A percentile compares a stretch with the other conserved stretches of the same genome.
Conservation (phyloP, 2,329 filamentous ascomycete species). For the Aspergillus caelatus region DNA sequence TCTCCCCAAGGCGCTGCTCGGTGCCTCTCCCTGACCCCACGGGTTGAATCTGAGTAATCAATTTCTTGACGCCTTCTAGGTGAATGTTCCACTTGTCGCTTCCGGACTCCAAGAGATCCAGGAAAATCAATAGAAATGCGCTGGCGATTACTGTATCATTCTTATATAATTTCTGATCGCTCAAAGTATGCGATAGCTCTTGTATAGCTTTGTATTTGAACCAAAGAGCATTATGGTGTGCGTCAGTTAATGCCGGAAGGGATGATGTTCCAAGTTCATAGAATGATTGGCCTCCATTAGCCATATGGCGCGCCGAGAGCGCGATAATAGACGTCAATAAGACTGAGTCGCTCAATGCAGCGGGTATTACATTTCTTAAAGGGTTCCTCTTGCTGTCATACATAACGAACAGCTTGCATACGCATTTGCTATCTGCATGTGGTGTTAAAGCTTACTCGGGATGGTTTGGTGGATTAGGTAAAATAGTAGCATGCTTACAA, state of each 20-base stretch:
- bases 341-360: slow-evolving; percentile 27
- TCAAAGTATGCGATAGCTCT: slow-evolving; percentile 15
- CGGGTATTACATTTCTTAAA: slow-evolving; percentile 33
- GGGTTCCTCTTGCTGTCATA: slow-evolving; percentile 39
- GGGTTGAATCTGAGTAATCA: neutral
- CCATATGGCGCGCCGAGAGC: slow-evolving; percentile 35
- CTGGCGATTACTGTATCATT: slow-evolving; percentile 18
- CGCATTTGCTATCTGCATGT: slow-evolving; percentile 30
- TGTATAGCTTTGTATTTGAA: slow-evolving; percentile 27
- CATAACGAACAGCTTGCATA: slow-evolving; percentile 35
- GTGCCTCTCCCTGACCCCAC: neutral
- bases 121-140: slow-evolving; percentile 22
- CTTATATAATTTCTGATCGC: neutral
- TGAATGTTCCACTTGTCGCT: slow-evolving; percentile 22
- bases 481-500: slow-evolving; percentile 25
- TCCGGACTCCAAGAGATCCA: slow-evolving; percentile 24
- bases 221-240: slow-evolving; percentile 22
- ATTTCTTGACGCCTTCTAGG: slow-evolving; percentile 13
- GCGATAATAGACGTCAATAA: slow-evolving; percentile 33
- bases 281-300: slow-evolving; percentile 29
- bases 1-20: neutral
- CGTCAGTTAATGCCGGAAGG: slow-evolving; percentile 6
- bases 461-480: neutral
- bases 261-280: slow-evolving; percentile 14
- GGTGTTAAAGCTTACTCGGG: slow-evolving; percentile 5